Evolutionary conservation across 2,329 filamentous ascomycete species (phyloP).

Genomic region (Xylaria sp.): DNA sequence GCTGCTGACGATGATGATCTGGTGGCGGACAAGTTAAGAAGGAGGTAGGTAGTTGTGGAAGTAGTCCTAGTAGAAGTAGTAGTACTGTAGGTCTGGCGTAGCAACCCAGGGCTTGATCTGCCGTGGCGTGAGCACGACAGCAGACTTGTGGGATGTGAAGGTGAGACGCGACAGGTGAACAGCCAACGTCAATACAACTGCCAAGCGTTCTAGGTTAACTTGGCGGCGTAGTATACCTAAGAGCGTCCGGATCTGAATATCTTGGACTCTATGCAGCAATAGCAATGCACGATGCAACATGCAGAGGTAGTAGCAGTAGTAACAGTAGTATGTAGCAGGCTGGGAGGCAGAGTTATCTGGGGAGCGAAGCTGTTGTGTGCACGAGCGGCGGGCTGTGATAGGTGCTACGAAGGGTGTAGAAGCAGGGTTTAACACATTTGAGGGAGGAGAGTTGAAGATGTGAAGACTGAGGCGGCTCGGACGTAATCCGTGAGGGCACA

Average conservation of each 20-base stretch:
- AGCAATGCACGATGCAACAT: neutral
- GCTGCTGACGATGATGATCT: too few species aligned
- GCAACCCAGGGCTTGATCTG: neutral
- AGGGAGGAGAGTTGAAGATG: neutral
- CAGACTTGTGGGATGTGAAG: neutral
- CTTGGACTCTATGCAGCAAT: neutral
- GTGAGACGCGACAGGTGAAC: conserved; percentile 12
- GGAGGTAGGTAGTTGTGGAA: conserved; percentile 2
- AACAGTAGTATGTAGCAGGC: neutral
- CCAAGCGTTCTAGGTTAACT: conserved; percentile 6
- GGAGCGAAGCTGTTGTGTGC: neutral
- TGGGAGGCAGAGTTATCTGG: neutral
- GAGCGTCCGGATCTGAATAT: conserved; percentile 3
- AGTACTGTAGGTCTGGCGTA: too few species aligned
- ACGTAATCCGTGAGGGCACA: too few species aligned
- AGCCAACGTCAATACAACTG: neutral
- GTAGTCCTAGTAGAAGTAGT: too few species aligned
- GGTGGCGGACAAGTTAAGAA: neutral
- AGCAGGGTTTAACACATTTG: neutral
- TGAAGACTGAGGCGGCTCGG: neutral
- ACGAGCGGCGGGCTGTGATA: neutral
- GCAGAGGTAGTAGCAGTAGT: neutral
- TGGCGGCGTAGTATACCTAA: conserved; percentile 3
- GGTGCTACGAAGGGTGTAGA: neutral
- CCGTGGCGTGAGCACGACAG: neutral